Evolutionary conservation across 495 filamentous ascomycete genomes (phyloP), one percentile per base, ranked within the genome.

Genomic region (Penicillium lagena): DNA sequence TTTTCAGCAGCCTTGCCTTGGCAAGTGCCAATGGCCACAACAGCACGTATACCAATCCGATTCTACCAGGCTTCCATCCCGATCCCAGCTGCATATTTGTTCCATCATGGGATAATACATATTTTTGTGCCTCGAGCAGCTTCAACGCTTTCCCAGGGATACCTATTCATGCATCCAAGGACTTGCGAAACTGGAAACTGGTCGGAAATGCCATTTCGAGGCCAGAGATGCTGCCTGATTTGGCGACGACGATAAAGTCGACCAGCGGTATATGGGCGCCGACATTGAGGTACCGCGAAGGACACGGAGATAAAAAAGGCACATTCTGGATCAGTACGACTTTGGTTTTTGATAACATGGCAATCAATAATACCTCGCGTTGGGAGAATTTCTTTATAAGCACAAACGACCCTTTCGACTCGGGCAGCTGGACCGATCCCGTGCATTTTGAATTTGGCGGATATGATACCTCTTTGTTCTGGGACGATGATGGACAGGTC

Each of bases 71-170:
- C 6, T 66, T 62, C 37, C 42, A 55, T 17, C 53, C 64, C 6
- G 62, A 66, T 42, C 62, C 64, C 13, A 61, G 56, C 9, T 49
- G 59, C 35, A 40, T 50, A 12, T 40, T 42, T 31, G 48, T 60
- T 9, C 41, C 42, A 12, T 51, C 54, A 28, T 62, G 51, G 5
- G 22, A 22, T 22, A 6, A 22, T 22, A 22, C 22, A 22, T 60
- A 55, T 36, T 69, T 65, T 46, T 51, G 62, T 13, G 56, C 62
- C 12, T 62, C 56, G 12, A 68, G 66, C 9, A 61, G 52, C 17
- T 71, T 69, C 42, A 61, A 65, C 42, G 40, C 57, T 14, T 71
- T 64, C 40, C 66, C 67, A 0, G 67, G 67, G 0, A 29, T 68
- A 2, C 67, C 66, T 12, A 55, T 71, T n/a, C 66, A 68, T 41